Conservation (phyloP, 371 early-diverging fungal genomes). For the Capillidium heterosporum region DNA sequence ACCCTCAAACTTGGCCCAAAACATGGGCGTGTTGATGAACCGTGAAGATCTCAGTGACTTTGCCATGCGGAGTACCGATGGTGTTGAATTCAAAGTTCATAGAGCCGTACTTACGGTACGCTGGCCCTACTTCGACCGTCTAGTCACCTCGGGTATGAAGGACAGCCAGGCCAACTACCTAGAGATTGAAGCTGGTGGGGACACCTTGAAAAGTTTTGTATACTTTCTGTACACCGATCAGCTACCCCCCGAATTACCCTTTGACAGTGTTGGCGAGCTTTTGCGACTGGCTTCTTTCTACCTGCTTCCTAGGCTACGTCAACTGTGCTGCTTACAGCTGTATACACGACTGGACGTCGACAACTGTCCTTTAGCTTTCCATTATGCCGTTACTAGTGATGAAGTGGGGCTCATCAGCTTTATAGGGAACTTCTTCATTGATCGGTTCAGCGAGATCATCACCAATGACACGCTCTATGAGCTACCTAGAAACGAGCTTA, state of each 20-base stretch:
- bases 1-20: constrained; percentile 25
- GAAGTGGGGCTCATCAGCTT: constrained; percentile 35
- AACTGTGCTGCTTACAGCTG: constrained; percentile 27
- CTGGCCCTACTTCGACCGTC: constrained; percentile 49
- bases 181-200: constrained; percentile 35
- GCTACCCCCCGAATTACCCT: constrained; percentile 13
- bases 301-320: constrained; percentile 27
- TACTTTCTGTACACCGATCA: constrained; percentile 45
- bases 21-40: constrained; percentile 25
- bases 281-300: constrained; percentile 43
- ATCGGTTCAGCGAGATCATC: constrained; percentile 40
- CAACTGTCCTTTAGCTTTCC: constrained; percentile 32
- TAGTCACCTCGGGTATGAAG: constrained; percentile 42
- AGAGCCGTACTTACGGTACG: constrained; percentile 41
- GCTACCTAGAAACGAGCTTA: constrained; percentile 22
- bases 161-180: constrained; percentile 31
- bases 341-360: constrained; percentile 29
- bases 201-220: constrained; percentile 33
- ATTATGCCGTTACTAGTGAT: constrained; percentile 28
- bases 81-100: constrained; percentile 33
- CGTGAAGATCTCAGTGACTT: constrained; percentile 41
- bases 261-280: constrained; percentile 20
- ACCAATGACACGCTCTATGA: constrained; percentile 29
- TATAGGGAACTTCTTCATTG: constrained; percentile 34
- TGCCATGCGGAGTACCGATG: constrained; percentile 24